Conservation (phyloP, 1,284 basidiomycete species). For the Moesziomyces sp. region DNA sequence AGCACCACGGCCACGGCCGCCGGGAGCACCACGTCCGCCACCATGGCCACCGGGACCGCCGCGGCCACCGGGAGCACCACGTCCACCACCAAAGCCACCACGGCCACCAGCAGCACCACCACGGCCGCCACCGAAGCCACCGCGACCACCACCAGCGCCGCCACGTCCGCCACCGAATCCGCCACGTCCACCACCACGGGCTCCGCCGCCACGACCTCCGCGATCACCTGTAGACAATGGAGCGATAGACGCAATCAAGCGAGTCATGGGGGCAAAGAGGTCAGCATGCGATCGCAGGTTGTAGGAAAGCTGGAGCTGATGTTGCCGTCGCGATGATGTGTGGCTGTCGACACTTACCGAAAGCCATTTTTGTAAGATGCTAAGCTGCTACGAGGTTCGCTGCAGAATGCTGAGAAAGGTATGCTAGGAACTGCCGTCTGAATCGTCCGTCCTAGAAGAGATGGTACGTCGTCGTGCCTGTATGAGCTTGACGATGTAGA, state of each 20-base stretch:
- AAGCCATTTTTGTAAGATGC: slow-evolving; percentile 39
- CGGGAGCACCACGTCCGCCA: slow-evolving; percentile 6
- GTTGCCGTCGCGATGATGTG: not conserved
- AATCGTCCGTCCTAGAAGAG: not conserved
- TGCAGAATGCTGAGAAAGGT: slow-evolving; percentile 16
- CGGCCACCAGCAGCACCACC: slow-evolving; percentile 44
- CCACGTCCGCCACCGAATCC: slow-evolving; percentile 47
- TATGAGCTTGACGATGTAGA: slow-evolving; percentile 4
- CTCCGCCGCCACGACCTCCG: slow-evolving; percentile 60
- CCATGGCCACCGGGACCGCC: slow-evolving; percentile 61
- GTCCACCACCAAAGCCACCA: slow-evolving; percentile 49
- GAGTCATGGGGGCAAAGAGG: slow-evolving; percentile 2
- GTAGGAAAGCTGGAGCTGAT: not conserved
- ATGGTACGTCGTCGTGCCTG: slow-evolving; percentile 5
- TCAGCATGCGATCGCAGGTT: slow-evolving; percentile 5
- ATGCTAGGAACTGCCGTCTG: slow-evolving; percentile 2
- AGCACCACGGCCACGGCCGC: slow-evolving; percentile 37
- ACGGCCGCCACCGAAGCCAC: slow-evolving; percentile 56
- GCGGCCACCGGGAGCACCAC: slow-evolving; percentile 55
- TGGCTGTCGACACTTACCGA: slow-evolving; percentile 27
- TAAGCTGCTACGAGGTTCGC: slow-evolving; percentile 16
- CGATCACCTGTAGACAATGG: slow-evolving; percentile 46
- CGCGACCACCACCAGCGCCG: slow-evolving; percentile 71
- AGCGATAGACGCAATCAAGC: not conserved
- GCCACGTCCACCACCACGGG: slow-evolving; percentile 67